Percentiles rank a stretch among this genome's conserved stretches.
Conservation (phyloP, 768 basidiomycete species). For the Amanita thiersii region DNA sequence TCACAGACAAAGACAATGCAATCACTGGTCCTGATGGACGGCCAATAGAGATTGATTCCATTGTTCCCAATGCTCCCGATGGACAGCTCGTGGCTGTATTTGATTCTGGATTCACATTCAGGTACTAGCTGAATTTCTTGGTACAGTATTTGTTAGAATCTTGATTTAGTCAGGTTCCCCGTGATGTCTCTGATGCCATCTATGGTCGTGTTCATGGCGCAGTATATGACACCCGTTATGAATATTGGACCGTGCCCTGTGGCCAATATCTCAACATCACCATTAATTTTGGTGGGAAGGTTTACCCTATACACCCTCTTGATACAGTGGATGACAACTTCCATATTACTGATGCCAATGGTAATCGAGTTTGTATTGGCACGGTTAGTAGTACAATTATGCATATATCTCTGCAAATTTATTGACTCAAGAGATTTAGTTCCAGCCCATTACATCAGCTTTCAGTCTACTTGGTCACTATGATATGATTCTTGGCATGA, state of each 20-base stretch:
- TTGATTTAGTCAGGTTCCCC: slow-evolving; percentile 54
- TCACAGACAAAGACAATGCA: slow-evolving; percentile 51
- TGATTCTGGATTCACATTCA: slow-evolving; percentile 63
- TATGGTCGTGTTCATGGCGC: slow-evolving; percentile 75
- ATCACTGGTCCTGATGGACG: slow-evolving; percentile 74
- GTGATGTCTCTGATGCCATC: slow-evolving; percentile 69
- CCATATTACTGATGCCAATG: slow-evolving; percentile 32
- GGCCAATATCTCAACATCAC: slow-evolving; percentile 63
- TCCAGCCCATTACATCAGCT: slow-evolving; percentile 78
- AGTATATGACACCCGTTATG: slow-evolving; percentile 42
- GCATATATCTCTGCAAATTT: slow-evolving; percentile 7
- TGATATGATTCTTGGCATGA: slow-evolving; percentile 80
- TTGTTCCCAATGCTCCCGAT: slow-evolving; percentile 59
- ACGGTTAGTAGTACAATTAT: slow-evolving; percentile 36
- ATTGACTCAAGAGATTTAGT: slow-evolving; percentile 28
- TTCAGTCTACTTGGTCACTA: slow-evolving; percentile 73
- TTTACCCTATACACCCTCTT: slow-evolving; percentile 70
- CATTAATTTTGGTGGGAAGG: slow-evolving; percentile 60
- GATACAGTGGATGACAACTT: slow-evolving; percentile 61
- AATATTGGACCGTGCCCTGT: slow-evolving; percentile 72
- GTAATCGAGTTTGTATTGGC: slow-evolving; percentile 57
- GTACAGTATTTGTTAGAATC: background rate
- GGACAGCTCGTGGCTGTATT: slow-evolving; percentile 65
- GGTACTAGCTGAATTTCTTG: slow-evolving; percentile 9
- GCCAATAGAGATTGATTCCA: slow-evolving; percentile 49